These are phyloP conservation scores for Phaeosphaeriaceae sp. DNA, from an alignment of 2,329 filamentous ascomycete genomes.

Conservation along the genomic window DNA sequence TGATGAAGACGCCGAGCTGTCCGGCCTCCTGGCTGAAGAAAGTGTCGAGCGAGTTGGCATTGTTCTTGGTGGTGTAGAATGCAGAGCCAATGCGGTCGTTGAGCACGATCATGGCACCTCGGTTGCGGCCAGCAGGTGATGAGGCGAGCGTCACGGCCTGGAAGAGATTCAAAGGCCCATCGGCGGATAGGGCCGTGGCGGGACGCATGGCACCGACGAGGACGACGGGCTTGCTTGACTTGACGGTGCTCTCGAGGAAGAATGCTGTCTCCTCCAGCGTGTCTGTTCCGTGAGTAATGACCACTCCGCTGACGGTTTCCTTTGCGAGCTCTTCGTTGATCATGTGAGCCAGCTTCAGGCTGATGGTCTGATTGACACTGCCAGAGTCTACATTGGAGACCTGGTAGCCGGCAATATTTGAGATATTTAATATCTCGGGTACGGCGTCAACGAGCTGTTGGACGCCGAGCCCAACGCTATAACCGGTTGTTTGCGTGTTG, in stretches of 20 bases:
- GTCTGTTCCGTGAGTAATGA: slow-evolving; percentile 71
- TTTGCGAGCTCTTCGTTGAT: slow-evolving; percentile 60
- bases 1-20: slow-evolving; percentile 64
- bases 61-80: slow-evolving; percentile 67
- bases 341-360: slow-evolving; percentile 56
- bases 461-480: slow-evolving; percentile 60
- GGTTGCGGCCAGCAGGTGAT: slow-evolving; percentile 52
- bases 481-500: slow-evolving; percentile 62
- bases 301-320: slow-evolving; percentile 54
- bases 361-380: slow-evolving; percentile 56
- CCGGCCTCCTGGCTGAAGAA: slow-evolving; percentile 64
- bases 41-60: slow-evolving; percentile 68
- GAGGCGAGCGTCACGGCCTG: slow-evolving; percentile 65
- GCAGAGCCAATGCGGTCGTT: slow-evolving; percentile 68
- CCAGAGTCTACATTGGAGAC: slow-evolving; percentile 46
- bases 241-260: slow-evolving; percentile 66
- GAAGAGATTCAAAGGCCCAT: slow-evolving; percentile 68
- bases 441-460: slow-evolving; percentile 62
- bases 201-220: slow-evolving; percentile 69
- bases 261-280: slow-evolving; percentile 70
- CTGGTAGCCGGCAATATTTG: slow-evolving; percentile 61
- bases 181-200: slow-evolving; percentile 67
- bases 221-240: slow-evolving; percentile 65
- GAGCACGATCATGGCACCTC: slow-evolving; percentile 66
- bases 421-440: slow-evolving; percentile 61